Percentiles rank a stretch among this genome's conserved stretches.
These are phyloP conservation scores for Talaromyces atroroseus DNA, from an alignment of 2,329 filamentous ascomycete species.

Conservation along the genomic window DNA sequence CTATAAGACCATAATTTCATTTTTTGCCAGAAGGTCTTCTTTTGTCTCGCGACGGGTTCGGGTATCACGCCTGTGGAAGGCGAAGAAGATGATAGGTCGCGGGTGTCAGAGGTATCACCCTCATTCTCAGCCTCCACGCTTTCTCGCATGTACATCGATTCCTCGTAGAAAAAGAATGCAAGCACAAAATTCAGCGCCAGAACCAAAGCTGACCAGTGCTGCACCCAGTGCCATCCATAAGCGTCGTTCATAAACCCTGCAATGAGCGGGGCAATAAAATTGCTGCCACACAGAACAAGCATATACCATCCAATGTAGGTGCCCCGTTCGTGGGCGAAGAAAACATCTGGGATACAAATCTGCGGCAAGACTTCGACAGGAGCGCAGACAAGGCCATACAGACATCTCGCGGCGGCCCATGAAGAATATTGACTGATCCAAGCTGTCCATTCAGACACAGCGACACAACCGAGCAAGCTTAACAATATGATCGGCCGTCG, in stretches of 20 bases:
- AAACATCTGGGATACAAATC: slow-evolving; percentile 42
- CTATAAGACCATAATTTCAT: slow-evolving; percentile 25
- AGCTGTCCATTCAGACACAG: slow-evolving; percentile 13
- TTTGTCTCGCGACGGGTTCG: not conserved
- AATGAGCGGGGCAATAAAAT: slow-evolving; percentile 45
- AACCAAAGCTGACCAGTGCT: slow-evolving; percentile 54
- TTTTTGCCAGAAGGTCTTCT: slow-evolving; percentile 17
- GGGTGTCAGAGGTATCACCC: slow-evolving; percentile 16
- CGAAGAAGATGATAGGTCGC: slow-evolving; percentile 10
- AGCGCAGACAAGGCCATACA: slow-evolving; percentile 45
- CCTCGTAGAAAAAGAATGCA: slow-evolving; percentile 56
- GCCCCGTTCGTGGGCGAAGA: slow-evolving; percentile 43
- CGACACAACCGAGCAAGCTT: slow-evolving; percentile 13
- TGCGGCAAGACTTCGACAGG: slow-evolving; percentile 48
- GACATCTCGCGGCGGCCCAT: slow-evolving; percentile 12
- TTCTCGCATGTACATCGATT: slow-evolving; percentile 50
- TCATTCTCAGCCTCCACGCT: slow-evolving; percentile 25
- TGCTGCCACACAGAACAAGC: slow-evolving; percentile 41
- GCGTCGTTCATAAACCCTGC: slow-evolving; percentile 48
- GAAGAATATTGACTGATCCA: slow-evolving; percentile 12
- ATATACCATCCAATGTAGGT: slow-evolving; percentile 41
- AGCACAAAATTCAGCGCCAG: slow-evolving; percentile 45
- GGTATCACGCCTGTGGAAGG: not conserved
- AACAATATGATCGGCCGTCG: slow-evolving; percentile 16
- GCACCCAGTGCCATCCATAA: slow-evolving; percentile 47